Evolutionary conservation across 2,329 filamentous ascomycete species (phyloP), one percentile per base, ranked within the genome.

Genomic region (Arthrobotrys megalospora): DNA sequence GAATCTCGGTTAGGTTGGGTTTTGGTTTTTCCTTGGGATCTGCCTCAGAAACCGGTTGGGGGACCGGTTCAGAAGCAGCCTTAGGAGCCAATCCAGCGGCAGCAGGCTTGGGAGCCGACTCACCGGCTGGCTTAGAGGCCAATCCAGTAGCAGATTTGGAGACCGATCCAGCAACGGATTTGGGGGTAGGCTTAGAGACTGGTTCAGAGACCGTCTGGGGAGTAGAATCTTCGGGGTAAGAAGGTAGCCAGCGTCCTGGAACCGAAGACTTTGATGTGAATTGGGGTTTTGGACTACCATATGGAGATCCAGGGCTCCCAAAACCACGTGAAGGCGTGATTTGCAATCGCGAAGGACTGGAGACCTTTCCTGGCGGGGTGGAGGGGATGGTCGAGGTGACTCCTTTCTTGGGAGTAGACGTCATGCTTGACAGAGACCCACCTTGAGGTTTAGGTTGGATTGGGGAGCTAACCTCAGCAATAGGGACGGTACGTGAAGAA

Each of bases 201-300:
- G 52, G 4, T 21, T 38, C 8, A 12, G 52, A 58, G 3, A 19
- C 28, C 11, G 52, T 14, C 8, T 58, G 32, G 7, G 50, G 58
- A 28, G 8, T 38, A 8, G 24, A 32, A n/a, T 41, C 38, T 19
- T 32, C 48, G 2, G 69, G 69, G 12, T 73, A 73, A 12, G 50
- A 55, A 6, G 69, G 69, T 3, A 48, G 7, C 69, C 69, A 73
- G 16, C 69, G 21, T n/a, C 45, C 38, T 8, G 69, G 69, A 50
- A 73, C 41, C 6, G n/a, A 14, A 0, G 48, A 58, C 7, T 73
- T 73, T 1, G 69, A 73, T 1, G 50, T 73, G 14, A 73, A 73
- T 19, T 73, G 69, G 4, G n/a, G 21, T 12, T 50, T 66, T 19
- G 60, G 69, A 8, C 60, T 73, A 1, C 55, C 55, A 41, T 38